Conservation (phyloP, 805 yeast genomes). For the Huiozyma naganishii region DNA sequence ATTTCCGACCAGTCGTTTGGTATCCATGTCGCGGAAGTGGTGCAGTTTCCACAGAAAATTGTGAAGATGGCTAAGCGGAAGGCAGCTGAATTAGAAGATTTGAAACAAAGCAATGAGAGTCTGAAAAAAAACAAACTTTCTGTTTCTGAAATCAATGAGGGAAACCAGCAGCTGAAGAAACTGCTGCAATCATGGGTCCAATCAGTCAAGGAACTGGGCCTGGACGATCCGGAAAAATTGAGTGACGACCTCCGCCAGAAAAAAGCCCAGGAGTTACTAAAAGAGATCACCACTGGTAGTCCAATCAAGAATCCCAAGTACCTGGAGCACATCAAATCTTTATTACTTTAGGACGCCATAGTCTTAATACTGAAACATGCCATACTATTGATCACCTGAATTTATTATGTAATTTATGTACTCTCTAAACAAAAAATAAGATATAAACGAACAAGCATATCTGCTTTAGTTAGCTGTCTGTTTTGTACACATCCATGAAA, state of each 20-base stretch:
- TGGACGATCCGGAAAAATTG: conserved; percentile 14
- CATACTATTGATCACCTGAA: not conserved
- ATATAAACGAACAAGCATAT: no score
- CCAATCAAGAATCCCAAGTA: conserved; percentile 9
- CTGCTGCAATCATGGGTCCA: conserved; percentile 46
- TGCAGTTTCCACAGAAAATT: conserved; percentile 83
- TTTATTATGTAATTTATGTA: not conserved
- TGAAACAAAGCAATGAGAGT: conserved; percentile 32
- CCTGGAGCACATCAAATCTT: conserved; percentile 12
- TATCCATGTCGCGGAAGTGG: conserved; percentile 94
- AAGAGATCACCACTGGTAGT: conserved; percentile 9
- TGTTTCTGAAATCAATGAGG: conserved; percentile 38
- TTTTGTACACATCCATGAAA: conserved; percentile 25
- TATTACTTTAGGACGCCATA: conserved; percentile 8
- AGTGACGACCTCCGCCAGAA: conserved; percentile 29
- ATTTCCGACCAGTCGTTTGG: conserved; percentile 93
- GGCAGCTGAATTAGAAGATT: conserved; percentile 74
- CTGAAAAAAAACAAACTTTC: conserved; percentile 42
- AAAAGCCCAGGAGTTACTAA: conserved; percentile 16
- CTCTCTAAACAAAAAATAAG: not conserved
- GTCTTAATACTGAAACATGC: not conserved
- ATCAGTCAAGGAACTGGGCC: conserved; percentile 28
- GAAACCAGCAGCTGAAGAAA: conserved; percentile 38
- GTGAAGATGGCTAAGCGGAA: conserved; percentile 92
- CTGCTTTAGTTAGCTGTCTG: not conserved